A percentile compares a stretch with the other conserved stretches of the same genome.
phyloP scores from a whole-genome alignment of 2,329 filamentous ascomycete species.

The Pseudogymnoascus sp. region DNA sequence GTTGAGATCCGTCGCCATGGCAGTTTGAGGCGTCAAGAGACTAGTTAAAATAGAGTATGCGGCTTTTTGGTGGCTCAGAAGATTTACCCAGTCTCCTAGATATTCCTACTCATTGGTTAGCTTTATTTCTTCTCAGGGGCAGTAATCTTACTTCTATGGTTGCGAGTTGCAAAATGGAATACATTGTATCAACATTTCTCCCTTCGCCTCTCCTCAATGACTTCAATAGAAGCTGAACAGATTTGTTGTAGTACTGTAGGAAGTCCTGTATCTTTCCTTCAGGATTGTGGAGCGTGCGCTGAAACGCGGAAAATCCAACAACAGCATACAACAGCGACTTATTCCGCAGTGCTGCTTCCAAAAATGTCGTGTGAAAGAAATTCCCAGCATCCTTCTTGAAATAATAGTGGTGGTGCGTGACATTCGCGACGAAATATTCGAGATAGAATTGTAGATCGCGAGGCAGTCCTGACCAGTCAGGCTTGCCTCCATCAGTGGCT shows the following conservation, averaged over 20 bases:
- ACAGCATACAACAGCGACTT: constrained; percentile 80
- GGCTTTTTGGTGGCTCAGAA: constrained; percentile 86
- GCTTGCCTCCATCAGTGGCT: constrained; percentile 11
- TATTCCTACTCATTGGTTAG: constrained; percentile 58
- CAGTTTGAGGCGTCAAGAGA: constrained; percentile 68
- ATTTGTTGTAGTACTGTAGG: constrained; percentile 82
- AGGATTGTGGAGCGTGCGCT: constrained; percentile 63
- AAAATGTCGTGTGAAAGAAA: constrained; percentile 66
- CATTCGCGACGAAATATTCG: constrained; percentile 66
- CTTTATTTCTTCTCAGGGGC: neutral
- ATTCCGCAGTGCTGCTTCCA: constrained; percentile 65
- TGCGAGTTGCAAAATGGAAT: constrained; percentile 85
- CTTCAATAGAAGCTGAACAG: constrained; percentile 66
- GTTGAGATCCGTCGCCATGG: constrained; percentile 61
- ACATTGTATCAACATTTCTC: constrained; percentile 63
- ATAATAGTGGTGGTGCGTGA: constrained; percentile 77
- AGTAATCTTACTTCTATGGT: constrained; percentile 69
- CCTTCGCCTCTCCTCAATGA: constrained; percentile 64
- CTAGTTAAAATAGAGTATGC: constrained; percentile 73
- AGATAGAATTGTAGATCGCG: constrained; percentile 71
- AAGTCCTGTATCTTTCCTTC: constrained; percentile 73
- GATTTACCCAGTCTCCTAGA: constrained; percentile 88
- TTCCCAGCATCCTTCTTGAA: constrained; percentile 61
- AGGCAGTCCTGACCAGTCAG: constrained; percentile 51
- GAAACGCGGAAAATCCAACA: constrained; percentile 83